A percentile compares a stretch with the other conserved stretches of the same genome.
Evolutionary conservation across 768 basidiomycete genomes (phyloP).

Genomic region (Mycena vulgaris): DNA sequence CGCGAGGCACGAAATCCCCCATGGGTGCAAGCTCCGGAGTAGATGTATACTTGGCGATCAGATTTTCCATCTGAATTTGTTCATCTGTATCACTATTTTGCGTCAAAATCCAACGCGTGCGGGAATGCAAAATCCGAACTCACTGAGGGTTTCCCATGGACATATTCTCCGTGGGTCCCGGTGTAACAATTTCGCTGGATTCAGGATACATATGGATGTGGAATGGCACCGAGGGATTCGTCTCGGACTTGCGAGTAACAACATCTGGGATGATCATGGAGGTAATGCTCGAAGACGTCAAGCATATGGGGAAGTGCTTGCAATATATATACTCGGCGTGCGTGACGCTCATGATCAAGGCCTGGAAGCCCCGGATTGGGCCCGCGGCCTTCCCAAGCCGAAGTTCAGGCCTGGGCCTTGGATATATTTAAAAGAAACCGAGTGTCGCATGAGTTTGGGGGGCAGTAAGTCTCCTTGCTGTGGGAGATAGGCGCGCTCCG

Average conservation of each 20-base stretch:
- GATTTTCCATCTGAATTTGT: neutral
- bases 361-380: too few relatives aligned
- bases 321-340: too few relatives aligned
- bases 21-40: neutral
- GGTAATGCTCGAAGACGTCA: too few relatives aligned
- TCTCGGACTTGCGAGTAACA: neutral
- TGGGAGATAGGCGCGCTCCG: too few relatives aligned
- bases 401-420: too few relatives aligned
- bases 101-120: neutral
- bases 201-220: neutral
- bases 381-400: too few relatives aligned
- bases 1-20: neutral
- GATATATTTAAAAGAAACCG: too few relatives aligned
- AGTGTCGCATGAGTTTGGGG: too few relatives aligned
- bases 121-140: constrained; percentile 28
- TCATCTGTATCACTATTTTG: constrained; percentile 5
- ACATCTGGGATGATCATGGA: neutral
- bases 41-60: neutral
- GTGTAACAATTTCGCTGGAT: constrained; percentile 33
- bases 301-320: too few relatives aligned
- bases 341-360: too few relatives aligned
- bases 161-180: constrained; percentile 48
- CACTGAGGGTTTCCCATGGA: constrained; percentile 44
- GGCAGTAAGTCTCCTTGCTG: too few relatives aligned
- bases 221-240: neutral